Evolutionary conservation across 1,139 yeast genomes (phyloP).

Genomic region (Magnusiomyces ingens): DNA sequence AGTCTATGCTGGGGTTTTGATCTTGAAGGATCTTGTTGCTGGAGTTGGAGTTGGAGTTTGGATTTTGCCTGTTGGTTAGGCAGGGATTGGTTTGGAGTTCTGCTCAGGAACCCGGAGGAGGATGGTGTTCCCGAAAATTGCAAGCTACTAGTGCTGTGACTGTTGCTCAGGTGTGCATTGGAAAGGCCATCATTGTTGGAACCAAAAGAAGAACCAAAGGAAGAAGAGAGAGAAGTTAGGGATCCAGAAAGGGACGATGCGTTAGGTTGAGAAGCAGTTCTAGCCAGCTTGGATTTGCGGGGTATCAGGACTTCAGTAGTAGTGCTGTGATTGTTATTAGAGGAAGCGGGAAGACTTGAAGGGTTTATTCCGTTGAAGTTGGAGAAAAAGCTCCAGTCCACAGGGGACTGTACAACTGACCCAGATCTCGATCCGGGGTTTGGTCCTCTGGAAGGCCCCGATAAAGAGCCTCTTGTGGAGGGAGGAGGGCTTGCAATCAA

Average conservation of each 20-base stretch:
- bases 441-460: too few relatives aligned
- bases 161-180: slow-evolving; percentile 6
- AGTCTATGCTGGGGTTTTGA: too few relatives aligned
- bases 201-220: slow-evolving; percentile 10
- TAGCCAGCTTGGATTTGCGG: slow-evolving; percentile 23
- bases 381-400: too few relatives aligned
- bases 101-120: background rate
- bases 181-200: slow-evolving; percentile 11
- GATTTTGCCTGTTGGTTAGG: too few relatives aligned
- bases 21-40: background rate
- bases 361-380: too few relatives aligned
- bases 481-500: slow-evolving; percentile 6
- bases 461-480: too few relatives aligned
- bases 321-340: slow-evolving; percentile 6
- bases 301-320: slow-evolving; percentile 16
- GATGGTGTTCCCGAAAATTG: slow-evolving; percentile 5
- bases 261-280: slow-evolving; percentile 24
- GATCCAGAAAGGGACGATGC: slow-evolving; percentile 17
- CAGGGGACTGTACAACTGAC: too few relatives aligned
- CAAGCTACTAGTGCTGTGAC: slow-evolving; percentile 6
- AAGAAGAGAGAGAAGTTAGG: background rate
- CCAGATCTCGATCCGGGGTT: too few relatives aligned
- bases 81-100: background rate
- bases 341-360: too few relatives aligned
- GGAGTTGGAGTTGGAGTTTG: slow-evolving; percentile 1